phyloP scores from a whole-genome alignment of 2,329 filamentous ascomycete genomes.

The Colletotrichum destructivum region DNA sequence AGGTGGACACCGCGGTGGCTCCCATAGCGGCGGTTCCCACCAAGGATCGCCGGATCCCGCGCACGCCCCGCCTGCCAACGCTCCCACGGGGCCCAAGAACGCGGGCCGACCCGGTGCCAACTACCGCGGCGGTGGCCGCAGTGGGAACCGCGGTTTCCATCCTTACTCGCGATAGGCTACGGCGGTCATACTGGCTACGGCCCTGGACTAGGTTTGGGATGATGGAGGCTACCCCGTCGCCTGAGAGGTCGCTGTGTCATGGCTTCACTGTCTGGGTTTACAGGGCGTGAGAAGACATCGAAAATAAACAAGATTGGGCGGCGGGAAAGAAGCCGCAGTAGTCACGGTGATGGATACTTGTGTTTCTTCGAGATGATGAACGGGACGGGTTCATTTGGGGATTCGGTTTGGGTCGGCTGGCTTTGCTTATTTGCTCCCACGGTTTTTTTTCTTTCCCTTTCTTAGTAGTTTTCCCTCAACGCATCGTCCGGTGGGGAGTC shows the following conservation, averaged over 20 bases:
- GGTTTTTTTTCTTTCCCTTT: background rate
- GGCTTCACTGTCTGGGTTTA: background rate
- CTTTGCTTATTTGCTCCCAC: constrained; percentile 6
- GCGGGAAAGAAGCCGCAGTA: constrained; percentile 6
- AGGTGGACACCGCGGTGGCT: constrained; percentile 50
- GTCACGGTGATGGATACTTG: background rate
- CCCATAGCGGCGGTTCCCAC: constrained; percentile 59
- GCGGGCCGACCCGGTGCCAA: constrained; percentile 92
- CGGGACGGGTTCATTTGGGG: background rate
- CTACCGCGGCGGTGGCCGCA: constrained; percentile 90
- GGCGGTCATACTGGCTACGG: background rate
- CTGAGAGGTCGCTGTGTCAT: background rate
- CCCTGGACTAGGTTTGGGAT: background rate
- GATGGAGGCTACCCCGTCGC: background rate
- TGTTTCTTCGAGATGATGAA: background rate
- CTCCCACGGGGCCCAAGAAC: constrained; percentile 96
- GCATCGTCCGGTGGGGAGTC: constrained; percentile 2
- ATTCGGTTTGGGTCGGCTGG: constrained; percentile 20
- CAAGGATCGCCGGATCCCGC: constrained; percentile 59
- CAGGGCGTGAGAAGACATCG: background rate
- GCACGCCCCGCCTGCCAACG: constrained; percentile 68
- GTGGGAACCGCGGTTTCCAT: constrained; percentile 82
- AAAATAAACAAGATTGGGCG: constrained; percentile 4
- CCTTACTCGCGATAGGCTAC: constrained; percentile 71
- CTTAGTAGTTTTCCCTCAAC: background rate